A percentile compares a stretch with the other conserved stretches of the same genome.
Conservation (phyloP, 495 filamentous ascomycete species). For the Lasiosphaeris hirsuta region DNA sequence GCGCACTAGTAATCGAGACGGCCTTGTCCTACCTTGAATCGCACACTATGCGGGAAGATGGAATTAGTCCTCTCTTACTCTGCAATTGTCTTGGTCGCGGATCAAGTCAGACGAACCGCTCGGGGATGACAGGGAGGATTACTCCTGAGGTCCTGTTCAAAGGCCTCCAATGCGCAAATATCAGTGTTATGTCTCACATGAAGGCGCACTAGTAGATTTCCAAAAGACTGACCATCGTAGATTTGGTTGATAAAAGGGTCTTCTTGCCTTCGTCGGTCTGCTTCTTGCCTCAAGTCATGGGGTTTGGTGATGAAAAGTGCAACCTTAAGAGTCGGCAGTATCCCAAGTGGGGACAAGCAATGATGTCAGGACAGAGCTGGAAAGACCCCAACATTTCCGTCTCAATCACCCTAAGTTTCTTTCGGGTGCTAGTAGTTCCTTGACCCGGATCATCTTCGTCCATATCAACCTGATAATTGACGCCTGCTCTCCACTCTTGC, state of each 20-base stretch:
- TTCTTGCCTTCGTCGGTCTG: no score
- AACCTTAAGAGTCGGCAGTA: neutral
- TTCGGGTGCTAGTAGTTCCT: neutral
- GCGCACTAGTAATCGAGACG: neutral
- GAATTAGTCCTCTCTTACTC: conserved; percentile 4
- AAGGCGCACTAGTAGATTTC: neutral
- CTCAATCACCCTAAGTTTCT: neutral
- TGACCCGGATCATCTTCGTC: neutral
- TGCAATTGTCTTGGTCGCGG: conserved; percentile 8
- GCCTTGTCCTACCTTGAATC: conserved; percentile 66
- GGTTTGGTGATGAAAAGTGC: neutral
- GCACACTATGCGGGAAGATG: conserved; percentile 60
- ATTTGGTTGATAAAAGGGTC: no score
- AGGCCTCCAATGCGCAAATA: conserved; percentile 23
- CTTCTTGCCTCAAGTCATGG: no score
- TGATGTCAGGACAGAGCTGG: neutral
- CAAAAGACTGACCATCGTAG: neutral
- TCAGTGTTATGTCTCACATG: neutral
- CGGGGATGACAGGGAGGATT: conserved; percentile 85
- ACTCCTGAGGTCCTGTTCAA: conserved; percentile 65
- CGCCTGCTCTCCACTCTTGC: neutral
- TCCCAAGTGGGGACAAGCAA: neutral
- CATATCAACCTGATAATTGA: neutral
- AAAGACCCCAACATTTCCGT: neutral
- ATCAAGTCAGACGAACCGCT: conserved; percentile 60